Evolutionary conservation across 1,284 basidiomycete genomes (phyloP), one percentile per base, ranked within the genome.

Genomic region (Puccinia brachypodii): DNA sequence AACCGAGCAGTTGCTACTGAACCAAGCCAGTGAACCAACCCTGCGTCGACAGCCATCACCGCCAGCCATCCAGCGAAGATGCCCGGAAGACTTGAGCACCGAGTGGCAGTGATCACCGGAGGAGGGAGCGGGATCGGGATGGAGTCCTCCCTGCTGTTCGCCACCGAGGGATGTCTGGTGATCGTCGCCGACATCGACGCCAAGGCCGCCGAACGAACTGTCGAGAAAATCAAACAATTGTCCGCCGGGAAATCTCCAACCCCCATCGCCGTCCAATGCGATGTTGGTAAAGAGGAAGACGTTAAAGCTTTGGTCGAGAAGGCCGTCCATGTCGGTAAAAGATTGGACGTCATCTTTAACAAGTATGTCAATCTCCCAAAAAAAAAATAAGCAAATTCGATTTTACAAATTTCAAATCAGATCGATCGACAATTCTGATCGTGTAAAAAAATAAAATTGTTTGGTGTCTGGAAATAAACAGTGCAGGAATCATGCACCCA

Each of bases 111-210:
- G 84, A 89, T 94, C 86, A 94, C 93, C 33, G 93, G 93, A 84
- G 93, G 92, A 79, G 93, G 92, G 86, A 94, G 93, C 83, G 96
- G 96, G 16, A 97, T 98, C 86, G 96, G 96, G 56, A 90, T 97
- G 82, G 95, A 98, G 88, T 92, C 94, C 0, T 92, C 94, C 28
- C 89, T 97, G 83, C 90, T 98, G 81, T 98, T 98, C 86, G 95
- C 96, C 6, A 89, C 91, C 82, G 96, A 98, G 87, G 96, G 96
- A 68, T 94, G 94, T 19, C 90, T 91, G 85, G 91, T 98, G 83
- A 87, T 97, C 62, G 90, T 96, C 62, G 92, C 92, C 25, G 96
- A 98, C 87, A 91, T 98, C 87, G 96, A 96, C 87, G 38, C 82
- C 36, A 88, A 89, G 58, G 92, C 91, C 14, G 94, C 91, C n/a